phyloP scores from a whole-genome alignment of 2,329 filamentous ascomycete species.

The Rasamsonia emersonii region DNA sequence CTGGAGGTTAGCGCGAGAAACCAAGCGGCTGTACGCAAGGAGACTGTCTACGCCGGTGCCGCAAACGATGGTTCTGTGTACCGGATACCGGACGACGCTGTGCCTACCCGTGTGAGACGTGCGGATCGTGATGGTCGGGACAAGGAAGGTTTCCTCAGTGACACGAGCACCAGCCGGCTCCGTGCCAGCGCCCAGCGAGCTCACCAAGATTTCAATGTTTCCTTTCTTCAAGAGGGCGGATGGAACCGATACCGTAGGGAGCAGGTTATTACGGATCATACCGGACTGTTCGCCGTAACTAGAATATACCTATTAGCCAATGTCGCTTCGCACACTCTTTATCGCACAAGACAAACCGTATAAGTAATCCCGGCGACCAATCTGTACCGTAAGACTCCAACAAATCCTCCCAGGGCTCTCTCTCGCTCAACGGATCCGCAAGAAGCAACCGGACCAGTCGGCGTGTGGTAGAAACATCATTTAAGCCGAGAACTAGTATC shows the following conservation, averaged over 20 bases:
- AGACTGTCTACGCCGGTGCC: conserved; percentile 64
- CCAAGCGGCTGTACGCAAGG: conserved; percentile 25
- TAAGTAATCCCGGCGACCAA: conserved; percentile 50
- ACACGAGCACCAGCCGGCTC: conserved; percentile 43
- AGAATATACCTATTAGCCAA: conserved; percentile 1
- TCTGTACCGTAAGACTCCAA: conserved; percentile 43
- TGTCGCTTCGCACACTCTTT: not conserved
- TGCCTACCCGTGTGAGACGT: conserved; percentile 55
- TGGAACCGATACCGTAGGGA: conserved; percentile 48
- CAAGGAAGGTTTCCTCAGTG: conserved; percentile 57
- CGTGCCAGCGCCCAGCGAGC: conserved; percentile 41
- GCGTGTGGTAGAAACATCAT: conserved; percentile 42
- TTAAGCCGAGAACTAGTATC: conserved; percentile 40
- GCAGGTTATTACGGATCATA: conserved; percentile 40
- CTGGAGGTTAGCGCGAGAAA: conserved; percentile 22
- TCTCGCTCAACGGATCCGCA: conserved; percentile 58
- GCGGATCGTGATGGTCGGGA: conserved; percentile 64
- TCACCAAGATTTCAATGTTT: conserved; percentile 53
- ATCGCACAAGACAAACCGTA: conserved; percentile 41
- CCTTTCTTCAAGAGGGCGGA: conserved; percentile 47
- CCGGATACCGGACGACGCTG: conserved; percentile 65
- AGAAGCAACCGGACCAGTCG: conserved; percentile 60
- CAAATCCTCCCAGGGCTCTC: conserved; percentile 59
- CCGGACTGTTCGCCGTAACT: conserved; percentile 48
- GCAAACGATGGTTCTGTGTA: conserved; percentile 72